Evolutionary conservation across 495 filamentous ascomycete genomes (phyloP).

Genomic region (Aspergillus olivimuriae): DNA sequence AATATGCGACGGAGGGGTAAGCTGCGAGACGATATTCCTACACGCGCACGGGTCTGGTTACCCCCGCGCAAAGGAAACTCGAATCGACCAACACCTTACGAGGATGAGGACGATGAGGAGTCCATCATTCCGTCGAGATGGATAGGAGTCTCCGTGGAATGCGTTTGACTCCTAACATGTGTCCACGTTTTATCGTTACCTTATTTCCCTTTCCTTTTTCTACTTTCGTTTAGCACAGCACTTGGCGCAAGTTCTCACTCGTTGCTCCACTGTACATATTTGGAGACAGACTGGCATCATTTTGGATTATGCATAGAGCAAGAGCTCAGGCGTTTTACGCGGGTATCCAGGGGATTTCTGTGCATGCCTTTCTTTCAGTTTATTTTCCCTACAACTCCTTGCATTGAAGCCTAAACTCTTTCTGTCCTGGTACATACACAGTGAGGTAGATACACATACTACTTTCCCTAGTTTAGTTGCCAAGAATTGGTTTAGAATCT

Average conservation of each 20-base stretch:
- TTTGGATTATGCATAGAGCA: constrained; percentile 3
- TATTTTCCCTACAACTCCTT: too few species aligned
- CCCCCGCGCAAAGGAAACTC: constrained; percentile 62
- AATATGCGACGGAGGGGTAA: constrained; percentile 92
- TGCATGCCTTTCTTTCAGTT: constrained; percentile 1
- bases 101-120: constrained; percentile 30
- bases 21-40: constrained; percentile 75
- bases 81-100: constrained; percentile 13
- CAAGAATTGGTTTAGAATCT: too few species aligned
- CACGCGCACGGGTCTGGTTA: constrained; percentile 77
- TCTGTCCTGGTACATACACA: too few species aligned
- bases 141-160: constrained; percentile 33
- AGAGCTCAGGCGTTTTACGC: constrained; percentile 9
- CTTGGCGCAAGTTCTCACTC: constrained; percentile 10
- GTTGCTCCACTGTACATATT: background rate
- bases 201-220: constrained; percentile 4
- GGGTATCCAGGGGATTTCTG: too few species aligned
- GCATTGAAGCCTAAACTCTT: too few species aligned
- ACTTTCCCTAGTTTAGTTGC: too few species aligned
- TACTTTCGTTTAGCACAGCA: constrained; percentile 16
- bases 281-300: background rate
- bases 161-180: background rate
- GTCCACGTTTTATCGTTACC: background rate
- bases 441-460: too few species aligned
- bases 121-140: constrained; percentile 33